Conservation (phyloP, 2,329 filamentous ascomycete species). For the Diaporthe nobilis region DNA sequence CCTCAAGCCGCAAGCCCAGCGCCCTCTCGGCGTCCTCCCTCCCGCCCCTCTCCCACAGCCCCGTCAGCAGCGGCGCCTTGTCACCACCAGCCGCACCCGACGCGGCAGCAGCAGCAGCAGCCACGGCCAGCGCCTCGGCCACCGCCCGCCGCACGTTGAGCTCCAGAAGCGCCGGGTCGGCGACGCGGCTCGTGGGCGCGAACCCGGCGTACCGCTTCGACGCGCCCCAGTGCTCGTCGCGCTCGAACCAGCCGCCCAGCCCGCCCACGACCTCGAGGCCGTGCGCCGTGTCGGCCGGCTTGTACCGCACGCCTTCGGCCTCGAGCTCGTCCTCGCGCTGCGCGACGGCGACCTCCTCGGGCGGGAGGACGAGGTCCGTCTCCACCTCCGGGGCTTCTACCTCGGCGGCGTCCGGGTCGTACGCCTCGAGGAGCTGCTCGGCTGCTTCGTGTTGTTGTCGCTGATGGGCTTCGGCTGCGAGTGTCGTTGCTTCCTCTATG, state of each 20-base stretch:
- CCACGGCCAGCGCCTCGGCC: constrained; percentile 64
- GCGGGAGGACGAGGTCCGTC: constrained; percentile 48
- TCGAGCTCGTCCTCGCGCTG: constrained; percentile 37
- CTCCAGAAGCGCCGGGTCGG: constrained; percentile 62
- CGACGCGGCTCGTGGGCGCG: constrained; percentile 55
- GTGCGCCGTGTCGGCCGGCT: constrained; percentile 56
- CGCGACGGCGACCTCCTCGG: constrained; percentile 21
- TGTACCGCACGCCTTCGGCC: not conserved
- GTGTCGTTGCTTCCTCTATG: not conserved
- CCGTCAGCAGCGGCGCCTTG: constrained; percentile 47
- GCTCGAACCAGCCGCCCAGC: constrained; percentile 67
- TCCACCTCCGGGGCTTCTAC: constrained; percentile 4
- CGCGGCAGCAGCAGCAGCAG: no score
- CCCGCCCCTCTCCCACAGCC: constrained; percentile 52
- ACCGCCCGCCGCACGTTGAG: constrained; percentile 65
- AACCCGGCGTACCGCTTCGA: constrained; percentile 63
- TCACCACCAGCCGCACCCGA: constrained; percentile 30
- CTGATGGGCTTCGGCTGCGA: not conserved
- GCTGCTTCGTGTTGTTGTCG: not conserved
- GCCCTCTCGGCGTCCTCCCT: constrained; percentile 52
- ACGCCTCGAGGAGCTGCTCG: constrained; percentile 23
- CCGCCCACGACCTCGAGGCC: constrained; percentile 64
- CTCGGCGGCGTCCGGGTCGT: constrained; percentile 20
- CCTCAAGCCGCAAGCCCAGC: constrained; percentile 55
- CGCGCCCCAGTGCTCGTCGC: constrained; percentile 64